Conservation (phyloP, 2,329 filamentous ascomycete species). For the Zymoseptoria brevis region DNA sequence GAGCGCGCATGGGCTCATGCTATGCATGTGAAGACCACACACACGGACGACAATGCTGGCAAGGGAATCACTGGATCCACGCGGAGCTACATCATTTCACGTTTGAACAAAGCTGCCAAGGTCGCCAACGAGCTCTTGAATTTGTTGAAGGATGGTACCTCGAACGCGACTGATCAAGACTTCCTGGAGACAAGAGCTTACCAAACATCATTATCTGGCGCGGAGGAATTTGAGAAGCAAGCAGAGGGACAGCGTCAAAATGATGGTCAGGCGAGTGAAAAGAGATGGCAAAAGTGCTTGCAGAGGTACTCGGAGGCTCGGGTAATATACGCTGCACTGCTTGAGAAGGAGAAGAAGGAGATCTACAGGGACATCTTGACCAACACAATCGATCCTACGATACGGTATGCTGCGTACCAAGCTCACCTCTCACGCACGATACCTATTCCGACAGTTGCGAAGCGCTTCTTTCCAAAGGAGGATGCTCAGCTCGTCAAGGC, state of each 20-base stretch:
- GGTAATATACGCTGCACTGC: slow-evolving; percentile 73
- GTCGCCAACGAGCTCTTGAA: slow-evolving; percentile 61
- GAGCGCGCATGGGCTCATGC: slow-evolving; percentile 94
- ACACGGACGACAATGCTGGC: slow-evolving; percentile 62
- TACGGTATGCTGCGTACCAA: slow-evolving; percentile 91
- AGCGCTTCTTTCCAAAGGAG: slow-evolving; percentile 65
- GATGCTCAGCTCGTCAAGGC: slow-evolving; percentile 55
- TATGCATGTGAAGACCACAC: slow-evolving; percentile 83
- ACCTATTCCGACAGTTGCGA: slow-evolving; percentile 69
- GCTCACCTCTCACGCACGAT: slow-evolving; percentile 78
- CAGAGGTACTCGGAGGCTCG: slow-evolving; percentile 66
- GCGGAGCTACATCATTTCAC: slow-evolving; percentile 80
- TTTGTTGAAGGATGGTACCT: slow-evolving; percentile 56
- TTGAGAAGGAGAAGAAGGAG: slow-evolving; percentile 60
- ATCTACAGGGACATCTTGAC: slow-evolving; percentile 78
- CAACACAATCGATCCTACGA: slow-evolving; percentile 82
- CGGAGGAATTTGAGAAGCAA: slow-evolving; percentile 77
- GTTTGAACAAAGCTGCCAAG: slow-evolving; percentile 69
- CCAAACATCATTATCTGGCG: slow-evolving; percentile 64
- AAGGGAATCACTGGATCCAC: slow-evolving; percentile 72
- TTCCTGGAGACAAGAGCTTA: slow-evolving; percentile 83
- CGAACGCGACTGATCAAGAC: slow-evolving; percentile 61
- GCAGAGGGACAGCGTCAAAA: slow-evolving; percentile 35
- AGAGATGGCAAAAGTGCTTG: slow-evolving; percentile 71
- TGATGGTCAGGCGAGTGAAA: slow-evolving; percentile 28